Evolutionary conservation across 345 rosid genomes (phyloP).

Genomic region (Melastoma malabathricum): DNA sequence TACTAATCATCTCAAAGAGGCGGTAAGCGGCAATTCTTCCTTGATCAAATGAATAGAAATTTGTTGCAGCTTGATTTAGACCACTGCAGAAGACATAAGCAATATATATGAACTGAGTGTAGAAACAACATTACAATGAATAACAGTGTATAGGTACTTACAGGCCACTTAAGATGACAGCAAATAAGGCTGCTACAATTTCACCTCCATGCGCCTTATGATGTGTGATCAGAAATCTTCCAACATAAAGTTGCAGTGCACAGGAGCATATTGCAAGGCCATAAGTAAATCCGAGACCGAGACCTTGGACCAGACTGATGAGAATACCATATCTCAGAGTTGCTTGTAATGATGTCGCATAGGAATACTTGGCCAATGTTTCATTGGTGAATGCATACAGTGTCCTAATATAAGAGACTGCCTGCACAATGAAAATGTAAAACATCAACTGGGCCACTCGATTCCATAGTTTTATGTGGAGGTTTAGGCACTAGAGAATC

Average conservation of each 20-base stretch:
- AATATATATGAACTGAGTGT: background rate
- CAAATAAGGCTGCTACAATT: constrained; percentile 78
- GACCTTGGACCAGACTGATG: constrained; percentile 98
- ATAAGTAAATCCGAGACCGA: constrained; percentile 96
- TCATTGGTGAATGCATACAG: constrained; percentile 96
- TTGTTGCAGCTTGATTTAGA: constrained; percentile 97
- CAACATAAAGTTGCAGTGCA: constrained; percentile 93
- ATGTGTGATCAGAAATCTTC: constrained; percentile 54
- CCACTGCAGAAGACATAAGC: constrained; percentile 35
- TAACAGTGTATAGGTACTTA: constrained; percentile 33
- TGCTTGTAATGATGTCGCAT: constrained; percentile 94
- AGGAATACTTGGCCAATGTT: constrained; percentile 92
- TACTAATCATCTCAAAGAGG: constrained; percentile 96
- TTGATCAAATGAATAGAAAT: constrained; percentile 97
- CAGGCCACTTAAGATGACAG: constrained; percentile 97
- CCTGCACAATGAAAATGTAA: constrained; percentile 41
- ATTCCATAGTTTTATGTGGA: too few species aligned
- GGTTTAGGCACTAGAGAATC: too few species aligned
- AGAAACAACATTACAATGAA: constrained; percentile 2
- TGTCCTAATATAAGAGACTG: constrained; percentile 77
- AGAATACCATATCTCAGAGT: constrained; percentile 85
- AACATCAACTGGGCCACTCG: too few species aligned
- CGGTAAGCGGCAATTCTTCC: constrained; percentile 98
- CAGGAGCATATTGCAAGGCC: constrained; percentile 98
- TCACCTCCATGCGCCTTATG: constrained; percentile 76